Base-by-base conservation (phyloP, 2,329 filamentous ascomycete species). In the Fusarium armeniacum region DNA sequence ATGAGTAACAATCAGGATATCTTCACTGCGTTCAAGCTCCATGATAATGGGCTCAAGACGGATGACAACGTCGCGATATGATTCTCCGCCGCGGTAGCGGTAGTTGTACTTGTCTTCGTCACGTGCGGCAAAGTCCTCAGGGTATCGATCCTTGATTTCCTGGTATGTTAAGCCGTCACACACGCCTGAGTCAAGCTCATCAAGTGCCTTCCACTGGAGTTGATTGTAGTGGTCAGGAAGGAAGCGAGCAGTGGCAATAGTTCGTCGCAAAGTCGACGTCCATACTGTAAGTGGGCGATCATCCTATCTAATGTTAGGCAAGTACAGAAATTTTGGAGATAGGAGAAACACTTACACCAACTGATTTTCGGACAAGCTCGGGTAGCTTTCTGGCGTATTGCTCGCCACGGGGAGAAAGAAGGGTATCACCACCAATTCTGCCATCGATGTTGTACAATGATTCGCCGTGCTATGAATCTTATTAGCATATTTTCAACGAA, bases 51-150 rank as follows among this genome's bases (percentile, higher is more conserved):
- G 96, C 78, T 99, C 96, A 1, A 99, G 89, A 1, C 96, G 93
- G 76, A 98, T 98, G 41, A 99, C 96, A 2, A 99, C 95, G 76
- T 99, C 96, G 58, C 95, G 93, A 80, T 99, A 91, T 65, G 93
- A 97, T 82, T 99, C 96, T 56, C 96, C 96, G 68, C 96, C 96
- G 7, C 96, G 91, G 81, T 99, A 99, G 60, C 96, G 93, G 83
- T 99, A 99, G 83, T 99, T 98, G 88, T 98, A 98, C 82, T 99
- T 99, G 85, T 99, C 96, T 72, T 97, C 93, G 80, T 99, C 96
- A 67, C 96, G 93, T 35, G 95, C 94, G 51, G 90, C 89, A 82
- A 99, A 99, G 82, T 99, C 96, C 73, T 98, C 94, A 0, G 96
- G 96, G 78, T 93, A 98, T 57, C 87, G 84, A 75, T 97, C 89